Conservation (phyloP, 2,329 filamentous ascomycete genomes). For the Xylariaceae sp. region DNA sequence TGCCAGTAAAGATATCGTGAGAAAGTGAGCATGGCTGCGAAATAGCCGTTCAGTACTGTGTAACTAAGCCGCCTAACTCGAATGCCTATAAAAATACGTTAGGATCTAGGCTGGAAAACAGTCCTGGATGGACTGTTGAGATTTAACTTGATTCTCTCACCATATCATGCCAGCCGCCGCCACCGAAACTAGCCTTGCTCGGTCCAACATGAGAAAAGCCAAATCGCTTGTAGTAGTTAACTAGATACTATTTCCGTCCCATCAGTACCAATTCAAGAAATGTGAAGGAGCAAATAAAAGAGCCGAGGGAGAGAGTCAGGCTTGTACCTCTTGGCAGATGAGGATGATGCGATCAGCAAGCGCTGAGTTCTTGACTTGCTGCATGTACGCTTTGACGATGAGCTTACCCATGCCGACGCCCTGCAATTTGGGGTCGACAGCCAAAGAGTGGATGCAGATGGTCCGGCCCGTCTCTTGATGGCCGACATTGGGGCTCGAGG, state of each 20-base stretch:
- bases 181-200: slow-evolving; percentile 74
- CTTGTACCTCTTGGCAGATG: slow-evolving; percentile 73
- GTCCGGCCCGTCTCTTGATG: slow-evolving; percentile 77
- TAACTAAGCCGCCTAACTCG: slow-evolving; percentile 3
- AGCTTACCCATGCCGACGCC: slow-evolving; percentile 74
- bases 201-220: slow-evolving; percentile 73
- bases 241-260: slow-evolving; percentile 56
- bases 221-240: slow-evolving; percentile 77
- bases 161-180: slow-evolving; percentile 84
- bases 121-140: neutral
- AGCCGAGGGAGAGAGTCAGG: neutral
- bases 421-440: slow-evolving; percentile 77
- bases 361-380: slow-evolving; percentile 73
- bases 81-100: slow-evolving; percentile 9
- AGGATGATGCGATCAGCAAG: slow-evolving; percentile 76
- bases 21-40: too few relatives aligned
- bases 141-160: slow-evolving; percentile 51
- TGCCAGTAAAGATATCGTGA: too few relatives aligned
- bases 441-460: slow-evolving; percentile 81
- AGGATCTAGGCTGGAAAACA: neutral
- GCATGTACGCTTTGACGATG: slow-evolving; percentile 76
- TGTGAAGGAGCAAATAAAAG: neutral
- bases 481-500: slow-evolving; percentile 58
- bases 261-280: neutral
- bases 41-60: too few relatives aligned